These are phyloP conservation scores for Narthecium ossifragum DNA, from an alignment of 106 monocot genomes.

Conservation along the genomic window DNA sequence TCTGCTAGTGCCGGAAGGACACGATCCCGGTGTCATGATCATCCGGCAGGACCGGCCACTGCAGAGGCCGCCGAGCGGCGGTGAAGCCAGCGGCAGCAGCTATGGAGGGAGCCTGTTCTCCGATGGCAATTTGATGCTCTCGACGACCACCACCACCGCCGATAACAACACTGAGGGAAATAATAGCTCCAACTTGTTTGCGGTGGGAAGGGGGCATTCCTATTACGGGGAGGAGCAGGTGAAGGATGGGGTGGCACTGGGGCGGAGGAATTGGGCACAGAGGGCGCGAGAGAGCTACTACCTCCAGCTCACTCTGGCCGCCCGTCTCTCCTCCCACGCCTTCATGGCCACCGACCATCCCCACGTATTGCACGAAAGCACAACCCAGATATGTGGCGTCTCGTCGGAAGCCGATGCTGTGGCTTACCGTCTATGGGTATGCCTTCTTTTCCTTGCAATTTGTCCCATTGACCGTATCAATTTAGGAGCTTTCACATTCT, in stretches of 20 bases:
- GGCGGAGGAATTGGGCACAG: constrained; percentile 33
- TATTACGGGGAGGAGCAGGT: neutral
- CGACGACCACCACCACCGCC: constrained; percentile 15
- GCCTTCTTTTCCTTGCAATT: too few species aligned
- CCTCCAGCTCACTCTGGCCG: constrained; percentile 54
- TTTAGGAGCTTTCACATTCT: too few species aligned
- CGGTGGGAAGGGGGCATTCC: neutral
- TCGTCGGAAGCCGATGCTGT: constrained; percentile 29
- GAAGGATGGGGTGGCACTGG: neutral
- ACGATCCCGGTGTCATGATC: constrained; percentile 1
- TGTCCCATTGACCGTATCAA: too few species aligned
- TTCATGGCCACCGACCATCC: constrained; percentile 43
- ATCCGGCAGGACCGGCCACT: neutral
- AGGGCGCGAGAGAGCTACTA: constrained; percentile 63
- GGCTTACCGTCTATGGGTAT: constrained; percentile 72
- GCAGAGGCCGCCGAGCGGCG: constrained; percentile 20
- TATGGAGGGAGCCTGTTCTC: constrained; percentile 30
- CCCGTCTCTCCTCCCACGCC: constrained; percentile 56
- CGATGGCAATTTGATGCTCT: constrained; percentile 6
- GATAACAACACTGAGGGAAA: neutral
- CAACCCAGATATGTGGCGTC: constrained; percentile 24
- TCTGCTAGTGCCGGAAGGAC: neutral
- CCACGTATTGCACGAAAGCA: constrained; percentile 12
- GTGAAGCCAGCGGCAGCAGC: constrained; percentile 22
- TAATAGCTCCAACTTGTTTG: too few species aligned